Evolutionary conservation across 2,329 filamentous ascomycete genomes (phyloP), one percentile per base, ranked within the genome.

Genomic region (Blastomyces silverae): DNA sequence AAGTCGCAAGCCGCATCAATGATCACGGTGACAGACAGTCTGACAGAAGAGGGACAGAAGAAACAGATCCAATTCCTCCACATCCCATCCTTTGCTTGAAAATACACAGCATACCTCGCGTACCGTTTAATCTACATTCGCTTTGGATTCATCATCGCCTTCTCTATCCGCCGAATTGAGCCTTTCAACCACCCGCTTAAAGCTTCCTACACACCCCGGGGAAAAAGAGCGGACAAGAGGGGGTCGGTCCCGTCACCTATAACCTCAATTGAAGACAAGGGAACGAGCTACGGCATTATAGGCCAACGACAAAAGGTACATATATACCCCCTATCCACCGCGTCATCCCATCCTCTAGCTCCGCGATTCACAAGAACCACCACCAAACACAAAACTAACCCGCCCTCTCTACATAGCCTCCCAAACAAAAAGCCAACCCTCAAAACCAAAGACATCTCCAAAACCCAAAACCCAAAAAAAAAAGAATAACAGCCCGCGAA

Each of bases 361-460:
- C 17, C 13, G 13, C 13, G 13, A 13, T 44, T 17, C 42, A 5
- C 6, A 44, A 44, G 13, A 44, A 44, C 11, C 13, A 44, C 42
- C 3, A 44, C 2, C 22, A 25, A 53, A n/a, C 8, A 53, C 50
- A 17, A 31, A 28, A 53, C 50, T 31, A 53, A 53, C 50, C 15
- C 5, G 11, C 39, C 11, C n/a, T 3, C 10, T 17, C 34, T 34
- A 22, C 7, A 17, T 17, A 22, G 17, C 10, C 46, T 7, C 17
- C 46, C n/a, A 50, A 50, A 50, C 1, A 7, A 8, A 50, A 48
- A n/a, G 1, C 3, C 2, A 46, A 46, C 15, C n/a, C 44, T 8
- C 22, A 8, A 63, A n/a, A 53, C 25, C 57, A 31, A 57, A 42
- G 56, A 59, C 59, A 68, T 65, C 69, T 65, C 66, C 57, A 58